Conservation (phyloP, 257 asterid species). For the Leptodermis oblonga region DNA sequence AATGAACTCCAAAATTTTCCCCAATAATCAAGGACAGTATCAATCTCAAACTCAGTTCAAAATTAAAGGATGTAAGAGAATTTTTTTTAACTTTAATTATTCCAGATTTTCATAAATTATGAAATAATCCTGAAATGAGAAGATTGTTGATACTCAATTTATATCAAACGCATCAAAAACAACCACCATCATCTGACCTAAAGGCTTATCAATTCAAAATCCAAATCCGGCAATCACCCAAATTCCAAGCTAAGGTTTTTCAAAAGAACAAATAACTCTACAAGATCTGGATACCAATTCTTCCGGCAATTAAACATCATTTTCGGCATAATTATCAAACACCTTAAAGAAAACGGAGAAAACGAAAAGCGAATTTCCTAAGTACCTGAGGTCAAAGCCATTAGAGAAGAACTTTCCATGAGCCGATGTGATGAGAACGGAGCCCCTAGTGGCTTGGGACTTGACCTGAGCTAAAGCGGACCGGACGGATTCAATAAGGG, state of each 20-base stretch:
- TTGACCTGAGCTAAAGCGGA: slow-evolving; percentile 49
- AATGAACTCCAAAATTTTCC: no score
- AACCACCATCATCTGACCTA: background rate
- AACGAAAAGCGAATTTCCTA: background rate
- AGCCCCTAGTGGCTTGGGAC: slow-evolving; percentile 58
- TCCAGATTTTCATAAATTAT: background rate
- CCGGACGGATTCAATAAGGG: slow-evolving; percentile 54
- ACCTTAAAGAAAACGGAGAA: background rate
- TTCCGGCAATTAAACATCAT: background rate
- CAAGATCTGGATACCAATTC: background rate
- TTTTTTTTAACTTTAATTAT: background rate
- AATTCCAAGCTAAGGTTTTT: background rate
- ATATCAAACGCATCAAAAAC: background rate
- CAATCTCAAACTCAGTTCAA: background rate
- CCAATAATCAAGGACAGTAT: no score
- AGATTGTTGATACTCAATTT: background rate
- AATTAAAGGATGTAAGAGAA: no score
- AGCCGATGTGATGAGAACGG: slow-evolving; percentile 63
- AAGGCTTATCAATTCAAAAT: background rate
- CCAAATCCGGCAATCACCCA: background rate
- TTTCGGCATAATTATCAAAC: background rate
- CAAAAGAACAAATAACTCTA: background rate
- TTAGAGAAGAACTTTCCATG: slow-evolving; percentile 82
- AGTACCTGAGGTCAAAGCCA: slow-evolving; percentile 63
- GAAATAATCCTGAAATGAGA: background rate